Base-by-base conservation (phyloP, 164 flowering plant species). In the Macadamia integrifolia region DNA sequence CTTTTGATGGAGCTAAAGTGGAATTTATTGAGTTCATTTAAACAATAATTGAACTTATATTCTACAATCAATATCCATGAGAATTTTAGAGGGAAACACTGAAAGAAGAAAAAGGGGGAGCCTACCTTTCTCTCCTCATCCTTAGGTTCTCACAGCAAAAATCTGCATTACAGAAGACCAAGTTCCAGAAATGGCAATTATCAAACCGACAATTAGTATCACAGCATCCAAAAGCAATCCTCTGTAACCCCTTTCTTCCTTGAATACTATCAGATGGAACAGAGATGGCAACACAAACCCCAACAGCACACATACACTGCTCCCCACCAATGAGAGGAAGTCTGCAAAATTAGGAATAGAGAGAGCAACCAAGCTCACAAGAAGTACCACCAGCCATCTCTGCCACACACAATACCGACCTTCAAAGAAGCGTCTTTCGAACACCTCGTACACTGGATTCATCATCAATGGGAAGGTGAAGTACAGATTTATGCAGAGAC, bases 371-470 rank as follows among this genome's bases (percentile, higher is more conserved):
- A 93, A 69, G 17, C 80, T 78, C 66, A 88, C 88, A 6, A 12
- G 79, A 58, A 93, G 69, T 18, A 93, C 93, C 67, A 85, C 64
- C 57, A 66, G 30, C 93, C 97, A 91, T 66, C 98, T 85, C 77
- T 83, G 49, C 93, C 89, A 88, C 59, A 89, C 3, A 61, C 81
- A 75, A 67, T 83, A 91, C 57, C 79, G 79, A 1, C 87, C 88
- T 8, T 69, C 77, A 62, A 77, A 80, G 44, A 82, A 75, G 63
- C 93, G 67, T 72, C 98, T 83, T 77, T 93, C 97, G 17, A 84
- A 69, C 9, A 91, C 88, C 69, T 93, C 98, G 71, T 85, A 90
- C 46, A 88, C 98, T 1, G 98, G 98, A 64, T 93, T 83, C 98
- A 93, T 89, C 98, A 93, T 93, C 85, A 89, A 62, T 0, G 97